Conservation (phyloP, 306 rosid species). For the Heteromeles arbutifolia region DNA sequence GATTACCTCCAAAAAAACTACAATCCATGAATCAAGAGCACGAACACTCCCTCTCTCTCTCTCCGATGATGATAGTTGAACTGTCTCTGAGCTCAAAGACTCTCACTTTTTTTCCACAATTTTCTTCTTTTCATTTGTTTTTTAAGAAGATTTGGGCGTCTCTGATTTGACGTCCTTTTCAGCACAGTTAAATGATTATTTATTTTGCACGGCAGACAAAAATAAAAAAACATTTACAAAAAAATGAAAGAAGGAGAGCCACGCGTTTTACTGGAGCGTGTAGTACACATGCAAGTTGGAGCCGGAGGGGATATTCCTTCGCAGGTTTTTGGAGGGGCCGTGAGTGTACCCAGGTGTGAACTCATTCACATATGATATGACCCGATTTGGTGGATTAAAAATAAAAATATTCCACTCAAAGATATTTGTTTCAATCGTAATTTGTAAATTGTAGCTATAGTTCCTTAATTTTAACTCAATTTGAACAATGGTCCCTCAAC, state of each 20-base stretch:
- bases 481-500: too few species aligned
- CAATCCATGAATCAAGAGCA: neutral
- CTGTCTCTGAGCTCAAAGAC: slow-evolving; percentile 1
- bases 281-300: neutral
- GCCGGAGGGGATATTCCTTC: too few species aligned
- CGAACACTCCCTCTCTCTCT: neutral
- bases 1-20: neutral
- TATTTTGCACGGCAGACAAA: too few species aligned
- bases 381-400: neutral
- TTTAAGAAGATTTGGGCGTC: neutral
- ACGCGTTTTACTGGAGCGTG: neutral
- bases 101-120: neutral
- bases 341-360: too few species aligned
- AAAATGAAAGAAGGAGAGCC: neutral
- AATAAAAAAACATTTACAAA: too few species aligned
- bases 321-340: too few species aligned
- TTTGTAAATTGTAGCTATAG: too few species aligned
- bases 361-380: neutral
- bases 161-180: neutral
- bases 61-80: neutral
- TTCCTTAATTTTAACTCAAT: too few species aligned
- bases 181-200: neutral
- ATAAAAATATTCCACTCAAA: neutral
- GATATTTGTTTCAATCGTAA: neutral
- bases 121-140: too few species aligned